A percentile compares a stretch with the other conserved stretches of the same genome.
These are phyloP conservation scores for Plectosphaerella plurivora DNA, from an alignment of 2,329 filamentous ascomycete species.

Conservation along the genomic window DNA sequence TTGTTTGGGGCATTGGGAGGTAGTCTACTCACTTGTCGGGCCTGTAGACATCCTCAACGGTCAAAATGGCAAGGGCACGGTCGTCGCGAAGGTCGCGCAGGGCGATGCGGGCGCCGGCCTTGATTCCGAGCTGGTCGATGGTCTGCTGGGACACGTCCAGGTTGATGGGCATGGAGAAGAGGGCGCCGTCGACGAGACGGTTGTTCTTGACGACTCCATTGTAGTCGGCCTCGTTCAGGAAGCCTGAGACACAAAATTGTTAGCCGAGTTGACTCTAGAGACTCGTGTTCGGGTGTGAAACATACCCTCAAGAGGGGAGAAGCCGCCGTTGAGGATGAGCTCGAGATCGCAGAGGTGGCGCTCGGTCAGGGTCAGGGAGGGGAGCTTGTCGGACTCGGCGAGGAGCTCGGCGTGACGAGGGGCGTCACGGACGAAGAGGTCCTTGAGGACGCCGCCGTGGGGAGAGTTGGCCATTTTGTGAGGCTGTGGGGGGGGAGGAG, in stretches of 20 bases:
- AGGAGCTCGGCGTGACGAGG: slow-evolving; percentile 72
- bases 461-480: slow-evolving; percentile 63
- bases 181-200: slow-evolving; percentile 80
- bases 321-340: slow-evolving; percentile 94
- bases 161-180: slow-evolving; percentile 97
- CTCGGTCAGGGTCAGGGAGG: slow-evolving; percentile 81
- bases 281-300: slow-evolving; percentile 13
- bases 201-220: slow-evolving; percentile 85
- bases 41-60: slow-evolving; percentile 89
- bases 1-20: slow-evolving; percentile 5
- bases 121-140: slow-evolving; percentile 70
- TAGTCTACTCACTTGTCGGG: slow-evolving; percentile 90
- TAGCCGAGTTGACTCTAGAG: slow-evolving; percentile 1
- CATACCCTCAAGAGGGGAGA: slow-evolving; percentile 93
- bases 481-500: background rate
- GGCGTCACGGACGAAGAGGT: slow-evolving; percentile 89
- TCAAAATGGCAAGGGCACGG: slow-evolving; percentile 91
- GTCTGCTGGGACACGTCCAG: slow-evolving; percentile 75
- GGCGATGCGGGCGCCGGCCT: slow-evolving; percentile 76
- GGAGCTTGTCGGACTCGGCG: slow-evolving; percentile 80
- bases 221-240: slow-evolving; percentile 97
- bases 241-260: slow-evolving; percentile 53
- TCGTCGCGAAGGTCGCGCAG: slow-evolving; percentile 96
- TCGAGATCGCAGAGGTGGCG: slow-evolving; percentile 97
- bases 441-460: slow-evolving; percentile 94